These are phyloP conservation scores for Geranomyces michiganensis DNA, from an alignment of 192 early-diverging fungal species.

Conservation along the genomic window DNA sequence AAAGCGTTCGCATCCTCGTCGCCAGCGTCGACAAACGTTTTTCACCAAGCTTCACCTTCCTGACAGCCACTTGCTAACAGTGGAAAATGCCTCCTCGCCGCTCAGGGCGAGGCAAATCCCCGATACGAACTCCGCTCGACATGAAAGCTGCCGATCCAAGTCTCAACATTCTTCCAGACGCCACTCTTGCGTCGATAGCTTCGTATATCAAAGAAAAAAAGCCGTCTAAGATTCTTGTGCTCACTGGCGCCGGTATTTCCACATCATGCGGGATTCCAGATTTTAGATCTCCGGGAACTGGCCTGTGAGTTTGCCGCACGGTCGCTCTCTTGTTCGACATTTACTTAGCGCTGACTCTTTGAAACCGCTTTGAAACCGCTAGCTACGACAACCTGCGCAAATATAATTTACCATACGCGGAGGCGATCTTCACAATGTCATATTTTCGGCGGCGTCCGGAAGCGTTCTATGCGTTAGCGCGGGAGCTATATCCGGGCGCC, in stretches of 20 bases:
- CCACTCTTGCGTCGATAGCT: slow-evolving; percentile 20
- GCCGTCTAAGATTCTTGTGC: slow-evolving; percentile 26
- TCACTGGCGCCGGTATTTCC: slow-evolving; percentile 49
- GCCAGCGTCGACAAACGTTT: too few relatives aligned
- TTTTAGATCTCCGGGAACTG: slow-evolving; percentile 89
- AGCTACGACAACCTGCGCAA: slow-evolving; percentile 75
- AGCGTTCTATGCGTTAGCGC: slow-evolving; percentile 87
- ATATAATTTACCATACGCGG: slow-evolving; percentile 89
- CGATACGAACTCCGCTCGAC: background rate
- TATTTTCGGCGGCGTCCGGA: slow-evolving; percentile 83
- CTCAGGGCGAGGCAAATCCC: too few relatives aligned
- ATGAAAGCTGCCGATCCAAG: slow-evolving; percentile 4
- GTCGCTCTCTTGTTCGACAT: background rate
- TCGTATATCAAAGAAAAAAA: slow-evolving; percentile 21
- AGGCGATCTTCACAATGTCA: slow-evolving; percentile 93
- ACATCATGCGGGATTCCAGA: slow-evolving; percentile 80
- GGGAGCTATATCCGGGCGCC: slow-evolving; percentile 81
- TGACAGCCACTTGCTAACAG: too few relatives aligned
- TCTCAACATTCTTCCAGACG: slow-evolving; percentile 32
- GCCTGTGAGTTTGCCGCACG: slow-evolving; percentile 63
- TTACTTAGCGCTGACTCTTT: too few relatives aligned
- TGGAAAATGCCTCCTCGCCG: too few relatives aligned
- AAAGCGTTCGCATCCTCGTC: too few relatives aligned
- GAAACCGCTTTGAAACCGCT: too few relatives aligned
- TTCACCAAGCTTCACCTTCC: too few relatives aligned